Base-by-base conservation (phyloP, 345 rosid species). In the Reutealis trisperma region DNA sequence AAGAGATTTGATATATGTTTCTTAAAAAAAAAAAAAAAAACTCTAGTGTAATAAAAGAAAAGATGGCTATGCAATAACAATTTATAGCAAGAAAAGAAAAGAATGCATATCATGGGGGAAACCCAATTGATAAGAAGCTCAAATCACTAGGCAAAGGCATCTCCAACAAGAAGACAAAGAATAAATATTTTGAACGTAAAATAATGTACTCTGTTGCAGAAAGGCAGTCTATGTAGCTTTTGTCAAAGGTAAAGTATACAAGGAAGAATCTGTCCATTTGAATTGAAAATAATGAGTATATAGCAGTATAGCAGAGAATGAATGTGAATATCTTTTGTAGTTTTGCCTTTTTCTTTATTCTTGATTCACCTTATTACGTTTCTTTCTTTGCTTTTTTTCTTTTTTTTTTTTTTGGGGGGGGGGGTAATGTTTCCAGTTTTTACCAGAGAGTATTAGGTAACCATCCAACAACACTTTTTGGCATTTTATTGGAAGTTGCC, bases 281-380 rank as follows among this genome's bases (percentile, higher is more conserved):
- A 52, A 78, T 34, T 72, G 51, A 49, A 51, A 47, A 47, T 47
- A 10, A 47, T 47, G 51, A 47, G 51, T 6, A 37, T 37, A 37
- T 37, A 37, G 41, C 41, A 4, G 41, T 7, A 6, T 47, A 47
- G 51, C 51, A 62, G 13, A 34, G 18, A 44, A 42, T 7, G 63
- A 54, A 37, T 5, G 63, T 2, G 12, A n/a, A 47, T 19, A 55
- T 32, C 24, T 45, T 8, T 16, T 57, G 3, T 68, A 24, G 51
- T 49, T 45, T 10, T 72, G 32, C 21, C 44, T 6, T 44, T 64
- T 63, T 68, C 68, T 73, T 78, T 77, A 37, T 78, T 73, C 63
- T 58, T 32, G 77, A 47, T 66, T 79, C 70, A 18, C 54, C 61
- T 47, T 57, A 3, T 24, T 67, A 18, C 27, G 41, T 52, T 54